phyloP scores from a whole-genome alignment of 2,329 filamentous ascomycete species.

The Alternaria hordeiaustralica region DNA sequence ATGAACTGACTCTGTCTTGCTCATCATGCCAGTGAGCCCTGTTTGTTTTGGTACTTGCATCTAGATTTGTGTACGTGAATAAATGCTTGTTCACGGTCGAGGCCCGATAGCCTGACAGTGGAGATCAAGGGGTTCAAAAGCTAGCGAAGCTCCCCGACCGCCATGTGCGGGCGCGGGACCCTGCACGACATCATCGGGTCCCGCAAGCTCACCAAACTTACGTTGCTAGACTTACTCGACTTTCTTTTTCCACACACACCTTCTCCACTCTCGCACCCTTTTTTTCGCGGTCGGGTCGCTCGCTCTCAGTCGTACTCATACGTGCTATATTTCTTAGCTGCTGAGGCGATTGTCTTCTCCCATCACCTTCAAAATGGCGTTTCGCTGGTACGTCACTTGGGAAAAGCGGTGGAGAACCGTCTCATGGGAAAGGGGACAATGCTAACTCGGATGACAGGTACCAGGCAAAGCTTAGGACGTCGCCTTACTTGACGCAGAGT shows the following conservation, averaged over 20 bases:
- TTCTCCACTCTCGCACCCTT: conserved; percentile 7
- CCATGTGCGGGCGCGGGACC: conserved; percentile 15
- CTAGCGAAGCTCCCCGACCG: conserved; percentile 12
- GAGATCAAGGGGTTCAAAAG: conserved; percentile 12
- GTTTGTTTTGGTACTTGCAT: neutral
- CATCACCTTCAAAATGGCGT: conserved; percentile 13
- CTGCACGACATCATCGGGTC: conserved; percentile 18
- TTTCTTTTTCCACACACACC: conserved; percentile 10
- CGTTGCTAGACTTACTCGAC: conserved; percentile 4
- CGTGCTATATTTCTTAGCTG: neutral
- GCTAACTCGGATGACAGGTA: conserved; percentile 68
- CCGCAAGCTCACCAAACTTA: conserved; percentile 15
- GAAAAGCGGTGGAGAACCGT: neutral
- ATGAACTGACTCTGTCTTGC: neutral
- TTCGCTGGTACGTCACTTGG: conserved; percentile 9
- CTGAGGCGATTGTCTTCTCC: neutral
- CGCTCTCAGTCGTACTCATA: neutral
- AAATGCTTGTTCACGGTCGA: conserved; percentile 1
- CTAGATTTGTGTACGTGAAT: neutral
- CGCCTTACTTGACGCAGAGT: conserved; percentile 88
- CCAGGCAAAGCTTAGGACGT: conserved; percentile 77
- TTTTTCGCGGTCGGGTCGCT: neutral
- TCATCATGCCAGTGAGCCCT: neutral
- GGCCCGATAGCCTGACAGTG: neutral
- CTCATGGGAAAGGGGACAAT: neutral